Evolutionary conservation across 192 early-diverging fungal species (phyloP).

Genomic region (Kickxella alabastrina): DNA sequence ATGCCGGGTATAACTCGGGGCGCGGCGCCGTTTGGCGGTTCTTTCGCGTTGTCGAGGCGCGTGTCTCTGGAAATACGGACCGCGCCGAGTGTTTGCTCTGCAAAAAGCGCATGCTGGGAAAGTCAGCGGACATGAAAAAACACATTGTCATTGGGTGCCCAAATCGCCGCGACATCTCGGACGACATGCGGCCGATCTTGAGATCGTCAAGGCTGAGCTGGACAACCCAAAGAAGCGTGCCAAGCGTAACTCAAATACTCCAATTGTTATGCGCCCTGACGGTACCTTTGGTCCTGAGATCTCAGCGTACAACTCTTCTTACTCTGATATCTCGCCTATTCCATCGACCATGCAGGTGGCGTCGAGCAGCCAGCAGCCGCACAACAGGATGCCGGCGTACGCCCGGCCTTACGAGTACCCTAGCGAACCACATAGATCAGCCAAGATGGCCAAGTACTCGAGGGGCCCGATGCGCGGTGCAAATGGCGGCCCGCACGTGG

Average conservation of each 20-base stretch:
- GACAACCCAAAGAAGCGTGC: slow-evolving; percentile 52
- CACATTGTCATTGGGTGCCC: slow-evolving; percentile 49
- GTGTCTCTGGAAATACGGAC: slow-evolving; percentile 51
- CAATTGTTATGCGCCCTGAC: slow-evolving; percentile 39
- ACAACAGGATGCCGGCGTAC: slow-evolving; percentile 14
- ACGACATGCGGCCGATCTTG: slow-evolving; percentile 46
- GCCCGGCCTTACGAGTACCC: slow-evolving; percentile 25
- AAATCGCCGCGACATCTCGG: slow-evolving; percentile 25
- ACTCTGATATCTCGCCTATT: background rate
- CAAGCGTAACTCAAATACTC: slow-evolving; percentile 47
- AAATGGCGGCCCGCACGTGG: slow-evolving; percentile 12
- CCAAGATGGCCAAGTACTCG: slow-evolving; percentile 34
- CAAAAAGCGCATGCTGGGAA: slow-evolving; percentile 51
- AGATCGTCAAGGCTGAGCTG: slow-evolving; percentile 44
- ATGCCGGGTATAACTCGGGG: slow-evolving; percentile 44
- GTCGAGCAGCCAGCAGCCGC: slow-evolving; percentile 5
- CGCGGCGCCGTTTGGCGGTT: slow-evolving; percentile 53
- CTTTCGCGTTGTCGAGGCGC: slow-evolving; percentile 43
- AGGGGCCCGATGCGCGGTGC: slow-evolving; percentile 23
- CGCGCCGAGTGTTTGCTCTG: slow-evolving; percentile 51
- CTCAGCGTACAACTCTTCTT: background rate
- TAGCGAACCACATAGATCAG: slow-evolving; percentile 20
- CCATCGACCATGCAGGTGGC: background rate
- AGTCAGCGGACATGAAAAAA: slow-evolving; percentile 53
- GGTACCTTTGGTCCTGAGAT: slow-evolving; percentile 37